phyloP scores from a whole-genome alignment of 2,329 filamentous ascomycete species.

The Ascochyta rabiei region DNA sequence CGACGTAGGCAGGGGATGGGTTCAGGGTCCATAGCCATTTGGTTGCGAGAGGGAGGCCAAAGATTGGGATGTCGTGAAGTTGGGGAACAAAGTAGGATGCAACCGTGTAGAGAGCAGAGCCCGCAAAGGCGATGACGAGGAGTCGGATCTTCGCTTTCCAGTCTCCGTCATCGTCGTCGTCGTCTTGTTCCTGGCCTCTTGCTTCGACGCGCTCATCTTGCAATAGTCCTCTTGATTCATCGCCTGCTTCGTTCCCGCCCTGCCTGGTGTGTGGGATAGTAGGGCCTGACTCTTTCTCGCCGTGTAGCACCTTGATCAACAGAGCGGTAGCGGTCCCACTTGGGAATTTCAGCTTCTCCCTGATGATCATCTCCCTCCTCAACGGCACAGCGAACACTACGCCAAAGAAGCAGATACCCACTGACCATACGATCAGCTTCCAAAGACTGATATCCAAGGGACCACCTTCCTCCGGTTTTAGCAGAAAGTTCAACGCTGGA shows the following conservation, averaged over 20 bases:
- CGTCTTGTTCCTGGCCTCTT: conserved; percentile 32
- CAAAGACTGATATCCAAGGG: conserved; percentile 73
- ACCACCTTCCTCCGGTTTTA: conserved; percentile 78
- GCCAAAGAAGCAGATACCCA: conserved; percentile 94
- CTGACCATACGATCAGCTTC: conserved; percentile 85
- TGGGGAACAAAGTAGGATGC: conserved; percentile 88
- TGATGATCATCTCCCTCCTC: conserved; percentile 87
- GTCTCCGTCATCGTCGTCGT: conserved; percentile 50
- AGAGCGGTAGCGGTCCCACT: conserved; percentile 94
- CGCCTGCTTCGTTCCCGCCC: conserved; percentile 23
- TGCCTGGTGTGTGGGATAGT: conserved; percentile 5
- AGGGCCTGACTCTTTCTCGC: conserved; percentile 49
- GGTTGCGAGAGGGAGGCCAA: conserved; percentile 74
- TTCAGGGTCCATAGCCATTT: conserved; percentile 96
- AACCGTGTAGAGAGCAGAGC: conserved; percentile 71
- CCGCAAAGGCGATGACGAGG: conserved; percentile 63
- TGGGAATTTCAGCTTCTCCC: conserved; percentile 91
- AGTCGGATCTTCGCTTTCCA: conserved; percentile 69
- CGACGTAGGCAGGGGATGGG: conserved; percentile 94
- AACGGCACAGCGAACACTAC: conserved; percentile 95
- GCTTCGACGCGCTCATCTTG: conserved; percentile 26
- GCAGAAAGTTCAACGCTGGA: conserved; percentile 85
- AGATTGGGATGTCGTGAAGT: conserved; percentile 83
- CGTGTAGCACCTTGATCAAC: conserved; percentile 89
- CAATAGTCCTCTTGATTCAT: conserved; percentile 47